Percentiles rank a stretch among this genome's conserved stretches.
phyloP scores from a whole-genome alignment of 1,284 basidiomycete species.

The Singerocomus inundabilis region DNA sequence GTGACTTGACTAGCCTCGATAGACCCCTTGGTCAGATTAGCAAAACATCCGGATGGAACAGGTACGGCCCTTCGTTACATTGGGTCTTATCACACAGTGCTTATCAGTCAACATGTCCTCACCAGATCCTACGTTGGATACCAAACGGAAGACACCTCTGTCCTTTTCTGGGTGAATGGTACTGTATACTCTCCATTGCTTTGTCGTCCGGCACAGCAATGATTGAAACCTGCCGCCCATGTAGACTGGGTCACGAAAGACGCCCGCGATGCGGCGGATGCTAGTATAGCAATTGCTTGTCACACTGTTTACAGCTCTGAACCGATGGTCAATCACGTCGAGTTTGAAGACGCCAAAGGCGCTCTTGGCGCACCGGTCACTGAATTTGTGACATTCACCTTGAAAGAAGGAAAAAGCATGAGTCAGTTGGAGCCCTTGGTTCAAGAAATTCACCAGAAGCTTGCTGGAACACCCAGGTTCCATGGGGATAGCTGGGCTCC shows the following conservation, averaged over 20 bases:
- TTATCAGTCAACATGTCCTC: slow-evolving; percentile 8
- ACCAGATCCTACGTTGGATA: slow-evolving; percentile 33
- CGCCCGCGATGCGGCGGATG: slow-evolving; percentile 8
- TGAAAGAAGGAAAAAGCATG: slow-evolving; percentile 25
- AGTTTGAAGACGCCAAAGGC: slow-evolving; percentile 24
- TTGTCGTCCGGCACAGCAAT: slow-evolving; percentile 2
- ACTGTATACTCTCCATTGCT: neutral
- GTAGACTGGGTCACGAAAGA: slow-evolving; percentile 30
- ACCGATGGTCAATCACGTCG: slow-evolving; percentile 16
- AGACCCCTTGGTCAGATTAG: slow-evolving; percentile 10
- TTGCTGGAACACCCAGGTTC: slow-evolving; percentile 23
- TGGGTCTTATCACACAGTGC: neutral
- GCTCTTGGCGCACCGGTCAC: slow-evolving; percentile 30
- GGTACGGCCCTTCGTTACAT: slow-evolving; percentile 7
- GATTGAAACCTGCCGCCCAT: slow-evolving; percentile 7
- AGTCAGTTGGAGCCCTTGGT: slow-evolving; percentile 25
- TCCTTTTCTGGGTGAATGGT: slow-evolving; percentile 32
- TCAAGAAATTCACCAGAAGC: slow-evolving; percentile 18
- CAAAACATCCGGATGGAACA: slow-evolving; percentile 21
- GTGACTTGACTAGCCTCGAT: slow-evolving; percentile 18
- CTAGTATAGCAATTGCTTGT: slow-evolving; percentile 1
- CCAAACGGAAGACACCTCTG: too few species aligned
- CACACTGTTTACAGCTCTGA: slow-evolving; percentile 20
- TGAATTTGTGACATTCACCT: slow-evolving; percentile 35
- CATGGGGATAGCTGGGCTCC: slow-evolving; percentile 34